phyloP scores from a whole-genome alignment of 2,329 filamentous ascomycete species.

The Diaporthe ilicicola region DNA sequence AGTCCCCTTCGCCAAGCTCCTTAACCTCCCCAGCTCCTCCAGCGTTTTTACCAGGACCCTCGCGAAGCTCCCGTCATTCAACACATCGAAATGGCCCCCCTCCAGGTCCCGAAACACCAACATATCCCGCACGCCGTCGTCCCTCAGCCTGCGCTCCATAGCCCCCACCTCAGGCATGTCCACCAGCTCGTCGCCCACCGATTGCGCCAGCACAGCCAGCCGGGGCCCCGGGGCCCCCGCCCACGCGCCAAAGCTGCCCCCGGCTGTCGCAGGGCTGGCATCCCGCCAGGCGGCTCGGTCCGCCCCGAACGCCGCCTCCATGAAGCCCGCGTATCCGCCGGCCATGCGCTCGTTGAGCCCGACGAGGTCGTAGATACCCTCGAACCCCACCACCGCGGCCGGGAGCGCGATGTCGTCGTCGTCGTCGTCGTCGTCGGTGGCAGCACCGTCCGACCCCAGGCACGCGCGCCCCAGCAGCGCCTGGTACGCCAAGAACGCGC shows the following conservation, averaged over 20 bases:
- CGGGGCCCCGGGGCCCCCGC: constrained; percentile 40
- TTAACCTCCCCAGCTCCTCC: constrained; percentile 32
- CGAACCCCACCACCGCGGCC: constrained; percentile 65
- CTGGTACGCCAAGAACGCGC: constrained; percentile 71
- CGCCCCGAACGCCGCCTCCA: constrained; percentile 67
- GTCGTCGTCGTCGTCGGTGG: constrained; percentile 5
- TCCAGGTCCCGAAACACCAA: constrained; percentile 55
- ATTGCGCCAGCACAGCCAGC: constrained; percentile 54
- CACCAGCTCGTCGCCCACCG: constrained; percentile 58
- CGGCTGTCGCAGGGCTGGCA: constrained; percentile 61
- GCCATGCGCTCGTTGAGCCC: constrained; percentile 57
- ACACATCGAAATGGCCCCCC: constrained; percentile 71
- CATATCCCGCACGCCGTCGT: constrained; percentile 47
- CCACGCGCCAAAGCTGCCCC: constrained; percentile 51
- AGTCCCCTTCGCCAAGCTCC: not conserved
- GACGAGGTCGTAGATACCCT: constrained; percentile 73
- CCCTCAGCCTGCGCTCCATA: constrained; percentile 59
- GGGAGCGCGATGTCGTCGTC: constrained; percentile 49
- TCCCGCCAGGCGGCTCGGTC: constrained; percentile 58
- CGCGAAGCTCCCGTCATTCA: constrained; percentile 67
- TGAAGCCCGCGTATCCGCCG: constrained; percentile 64
- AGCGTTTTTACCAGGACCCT: constrained; percentile 50
- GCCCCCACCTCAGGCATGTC: constrained; percentile 65
- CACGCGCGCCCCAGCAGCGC: constrained; percentile 54
- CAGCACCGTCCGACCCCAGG: too few species aligned